These are phyloP conservation scores for Colletotrichum godetiae DNA, from an alignment of 2,329 filamentous ascomycete species.

Conservation along the genomic window DNA sequence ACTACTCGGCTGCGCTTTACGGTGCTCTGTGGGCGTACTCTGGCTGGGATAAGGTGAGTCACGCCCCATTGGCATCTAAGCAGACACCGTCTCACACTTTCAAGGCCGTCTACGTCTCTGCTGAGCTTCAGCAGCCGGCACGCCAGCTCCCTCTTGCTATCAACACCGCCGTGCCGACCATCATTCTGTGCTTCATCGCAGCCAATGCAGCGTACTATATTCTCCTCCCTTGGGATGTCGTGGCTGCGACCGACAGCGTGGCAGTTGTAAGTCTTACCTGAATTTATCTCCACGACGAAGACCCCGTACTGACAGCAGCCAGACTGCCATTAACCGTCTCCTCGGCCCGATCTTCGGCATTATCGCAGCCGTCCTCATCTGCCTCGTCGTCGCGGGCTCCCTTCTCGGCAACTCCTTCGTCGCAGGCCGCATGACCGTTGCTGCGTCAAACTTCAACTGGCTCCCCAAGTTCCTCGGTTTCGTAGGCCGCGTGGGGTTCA, in stretches of 20 bases:
- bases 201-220: constrained; percentile 73
- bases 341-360: constrained; percentile 65
- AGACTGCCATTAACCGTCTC: constrained; percentile 67
- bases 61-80: too few species aligned
- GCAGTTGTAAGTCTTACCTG: constrained; percentile 62
- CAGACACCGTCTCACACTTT: background rate
- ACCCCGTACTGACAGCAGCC: constrained; percentile 19
- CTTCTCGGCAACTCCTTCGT: constrained; percentile 73
- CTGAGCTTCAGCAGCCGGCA: constrained; percentile 62
- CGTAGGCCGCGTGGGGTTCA: constrained; percentile 55
- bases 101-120: constrained; percentile 66
- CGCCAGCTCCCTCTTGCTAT: constrained; percentile 70
- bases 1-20: constrained; percentile 70
- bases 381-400: constrained; percentile 70
- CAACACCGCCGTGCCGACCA: constrained; percentile 69
- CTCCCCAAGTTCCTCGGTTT: constrained; percentile 57
- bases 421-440: constrained; percentile 69
- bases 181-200: constrained; percentile 68
- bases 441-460: constrained; percentile 65
- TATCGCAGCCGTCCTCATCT: constrained; percentile 66
- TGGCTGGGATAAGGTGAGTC: constrained; percentile 72
- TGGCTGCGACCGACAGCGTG: constrained; percentile 70
- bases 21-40: constrained; percentile 74
- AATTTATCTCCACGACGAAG: background rate
- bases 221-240: constrained; percentile 67